Base-by-base conservation (phyloP, 2,329 filamentous ascomycete genomes). In the Arachnopeziza araneosa region DNA sequence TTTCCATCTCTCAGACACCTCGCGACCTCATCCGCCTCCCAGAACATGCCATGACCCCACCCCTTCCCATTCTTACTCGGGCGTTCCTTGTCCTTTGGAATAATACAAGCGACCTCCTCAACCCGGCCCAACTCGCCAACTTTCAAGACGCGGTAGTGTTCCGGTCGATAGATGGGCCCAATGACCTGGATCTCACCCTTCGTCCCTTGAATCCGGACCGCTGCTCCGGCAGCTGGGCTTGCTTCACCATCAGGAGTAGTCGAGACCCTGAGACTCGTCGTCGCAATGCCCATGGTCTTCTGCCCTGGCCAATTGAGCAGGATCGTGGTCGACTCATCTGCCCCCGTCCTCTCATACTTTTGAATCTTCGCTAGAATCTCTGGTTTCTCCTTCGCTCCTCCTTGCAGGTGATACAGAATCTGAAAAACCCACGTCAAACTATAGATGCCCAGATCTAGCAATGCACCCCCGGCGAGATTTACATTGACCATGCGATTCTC, bases 361-460 rank as follows among this genome's bases (percentile, higher is more conserved):
- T 78, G 77, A 67, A 88, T 80, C n/a, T 78, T 70, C 19, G 83
- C 79, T 12, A 80, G 72, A 4, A 89, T 80, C 49, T 75, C 78
- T 0, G 87, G 87, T 8, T 79, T 69, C 69, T 83, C 66, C 50
- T 63, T 62, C 21, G 53, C 55, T 5, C 72, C 73, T 1, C 81
- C 77, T 56, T 87, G 82, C 1, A 83, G 85, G 67, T 85, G 83
- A 72, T 89, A 90, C n/a, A 90, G 76, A 24, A 82, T 85, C 72
- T 89, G 85, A 76, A 87, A 89, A 50, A 87, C 80, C 87, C 87
- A 90, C 14, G 86, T 89, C 58, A 90, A 71, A 50, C 83, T 79
- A 72, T 90, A 90, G 68, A 90, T 86, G 17, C 87, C 87, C 56
- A 90, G 75, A 74, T 90, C 87, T 24, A 90, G 77, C 26, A 90